Conservation (phyloP, 2,329 filamentous ascomycete genomes). For the Calcarisporium arbuscula region DNA sequence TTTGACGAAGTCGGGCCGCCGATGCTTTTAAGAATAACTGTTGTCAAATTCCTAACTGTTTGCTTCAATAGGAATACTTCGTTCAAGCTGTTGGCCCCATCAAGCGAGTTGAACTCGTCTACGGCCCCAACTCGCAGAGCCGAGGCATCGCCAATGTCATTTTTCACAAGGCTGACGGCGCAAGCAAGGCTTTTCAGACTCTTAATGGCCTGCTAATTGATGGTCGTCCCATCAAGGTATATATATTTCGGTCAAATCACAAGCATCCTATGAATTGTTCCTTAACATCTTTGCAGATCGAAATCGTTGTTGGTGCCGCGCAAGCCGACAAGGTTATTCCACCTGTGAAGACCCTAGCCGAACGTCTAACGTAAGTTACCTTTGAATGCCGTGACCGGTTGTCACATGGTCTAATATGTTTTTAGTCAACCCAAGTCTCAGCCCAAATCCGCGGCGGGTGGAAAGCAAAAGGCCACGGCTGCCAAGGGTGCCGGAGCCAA, state of each 20-base stretch:
- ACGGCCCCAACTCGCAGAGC: slow-evolving; percentile 87
- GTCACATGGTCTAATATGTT: neutral
- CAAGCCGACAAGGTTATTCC: slow-evolving; percentile 62
- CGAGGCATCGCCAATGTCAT: slow-evolving; percentile 87
- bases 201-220: slow-evolving; percentile 90
- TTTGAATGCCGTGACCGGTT: too few relatives aligned
- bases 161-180: slow-evolving; percentile 75
- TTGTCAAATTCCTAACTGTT: too few relatives aligned
- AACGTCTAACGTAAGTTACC: slow-evolving; percentile 70
- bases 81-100: slow-evolving; percentile 78
- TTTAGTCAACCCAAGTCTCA: slow-evolving; percentile 37
- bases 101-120: slow-evolving; percentile 85
- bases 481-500: slow-evolving; percentile 36
- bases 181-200: slow-evolving; percentile 74
- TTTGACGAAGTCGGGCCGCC: slow-evolving; percentile 23
- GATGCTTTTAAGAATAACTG: too few relatives aligned
- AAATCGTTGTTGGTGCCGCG: slow-evolving; percentile 78
- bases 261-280: neutral
- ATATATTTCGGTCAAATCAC: neutral
- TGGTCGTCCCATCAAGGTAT: slow-evolving; percentile 80
- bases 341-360: slow-evolving; percentile 64
- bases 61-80: slow-evolving; percentile 88
- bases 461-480: slow-evolving; percentile 52
- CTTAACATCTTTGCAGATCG: slow-evolving; percentile 54
- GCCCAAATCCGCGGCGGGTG: slow-evolving; percentile 72